Evolutionary conservation across 2,329 filamentous ascomycete species (phyloP).

Genomic region (Rugonectria rugulosa): DNA sequence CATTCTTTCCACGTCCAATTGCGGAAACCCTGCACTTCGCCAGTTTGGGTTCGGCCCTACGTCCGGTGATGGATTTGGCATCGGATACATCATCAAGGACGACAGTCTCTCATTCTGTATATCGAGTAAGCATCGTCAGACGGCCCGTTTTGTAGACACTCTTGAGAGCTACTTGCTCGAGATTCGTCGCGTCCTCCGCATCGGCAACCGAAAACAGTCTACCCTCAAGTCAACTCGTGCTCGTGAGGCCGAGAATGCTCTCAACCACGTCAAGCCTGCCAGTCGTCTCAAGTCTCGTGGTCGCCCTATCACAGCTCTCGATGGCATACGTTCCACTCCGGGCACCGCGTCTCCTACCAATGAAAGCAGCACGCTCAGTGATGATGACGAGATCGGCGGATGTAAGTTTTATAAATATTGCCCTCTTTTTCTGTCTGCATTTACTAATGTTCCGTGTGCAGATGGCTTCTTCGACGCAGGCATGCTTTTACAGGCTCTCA

Average conservation of each 20-base stretch:
- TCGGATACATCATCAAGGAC: conserved; percentile 96
- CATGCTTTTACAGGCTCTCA: conserved; percentile 89
- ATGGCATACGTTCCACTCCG: conserved; percentile 49
- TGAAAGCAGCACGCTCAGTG: conserved; percentile 76
- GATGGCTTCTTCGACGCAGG: conserved; percentile 98
- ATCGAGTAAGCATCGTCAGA: conserved; percentile 92
- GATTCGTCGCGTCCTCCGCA: conserved; percentile 81
- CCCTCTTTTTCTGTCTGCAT: neutral
- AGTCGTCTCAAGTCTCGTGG: conserved; percentile 75
- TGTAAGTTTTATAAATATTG: too few relatives aligned
- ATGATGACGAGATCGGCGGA: conserved; percentile 89
- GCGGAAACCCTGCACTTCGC: conserved; percentile 91
- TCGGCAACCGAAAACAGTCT: conserved; percentile 62
- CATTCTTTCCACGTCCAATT: conserved; percentile 96
- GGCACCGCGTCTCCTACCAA: conserved; percentile 69
- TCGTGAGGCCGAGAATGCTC: conserved; percentile 57
- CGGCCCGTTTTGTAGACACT: conserved; percentile 86
- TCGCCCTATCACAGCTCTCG: conserved; percentile 70
- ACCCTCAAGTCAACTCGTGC: conserved; percentile 57
- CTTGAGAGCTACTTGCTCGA: conserved; percentile 91
- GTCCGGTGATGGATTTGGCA: conserved; percentile 92
- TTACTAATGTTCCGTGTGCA: conserved; percentile 51
- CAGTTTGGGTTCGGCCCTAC: conserved; percentile 98
- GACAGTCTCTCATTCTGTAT: conserved; percentile 85
- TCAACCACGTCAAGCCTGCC: conserved; percentile 43